These are phyloP conservation scores for Paradendryphiella salina DNA, from an alignment of 2,329 filamentous ascomycete species.

Conservation along the genomic window DNA sequence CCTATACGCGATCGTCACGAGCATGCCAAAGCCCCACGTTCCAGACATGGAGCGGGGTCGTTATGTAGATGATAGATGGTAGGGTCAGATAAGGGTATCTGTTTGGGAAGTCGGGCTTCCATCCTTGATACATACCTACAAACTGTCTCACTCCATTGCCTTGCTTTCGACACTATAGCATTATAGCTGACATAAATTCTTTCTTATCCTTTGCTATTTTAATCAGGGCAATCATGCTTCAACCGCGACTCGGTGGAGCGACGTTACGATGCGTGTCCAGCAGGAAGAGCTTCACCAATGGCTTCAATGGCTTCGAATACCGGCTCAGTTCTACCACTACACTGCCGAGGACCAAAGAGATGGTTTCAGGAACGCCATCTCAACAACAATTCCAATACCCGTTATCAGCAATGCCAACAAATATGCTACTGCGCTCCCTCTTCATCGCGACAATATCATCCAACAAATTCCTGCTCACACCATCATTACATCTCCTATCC, in stretches of 20 bases:
- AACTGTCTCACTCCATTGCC: background rate
- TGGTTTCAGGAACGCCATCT: conserved; percentile 9
- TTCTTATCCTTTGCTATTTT: background rate
- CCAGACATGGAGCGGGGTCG: conserved; percentile 28
- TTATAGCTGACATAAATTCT: background rate
- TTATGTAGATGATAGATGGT: conserved; percentile 14
- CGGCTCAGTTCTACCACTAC: conserved; percentile 21
- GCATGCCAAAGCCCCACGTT: conserved; percentile 20
- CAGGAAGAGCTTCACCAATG: conserved; percentile 1
- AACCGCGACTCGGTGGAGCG: conserved; percentile 4
- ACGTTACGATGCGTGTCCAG: conserved; percentile 3
- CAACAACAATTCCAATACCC: conserved; percentile 19
- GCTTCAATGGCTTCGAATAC: conserved; percentile 10
- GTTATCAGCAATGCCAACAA: conserved; percentile 33
- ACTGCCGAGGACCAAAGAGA: conserved; percentile 13
- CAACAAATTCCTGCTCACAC: conserved; percentile 48
- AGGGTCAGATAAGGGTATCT: conserved; percentile 26
- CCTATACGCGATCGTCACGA: conserved; percentile 28
- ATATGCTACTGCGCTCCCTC: conserved; percentile 37
- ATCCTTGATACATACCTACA: background rate
- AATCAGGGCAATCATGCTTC: conserved; percentile 13
- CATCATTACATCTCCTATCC: conserved; percentile 45
- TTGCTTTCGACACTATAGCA: background rate
- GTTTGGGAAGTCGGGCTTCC: background rate
- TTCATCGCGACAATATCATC: conserved; percentile 54